phyloP scores from a whole-genome alignment of 306 rosid genomes.

The Elaeagnus macrophylla region DNA sequence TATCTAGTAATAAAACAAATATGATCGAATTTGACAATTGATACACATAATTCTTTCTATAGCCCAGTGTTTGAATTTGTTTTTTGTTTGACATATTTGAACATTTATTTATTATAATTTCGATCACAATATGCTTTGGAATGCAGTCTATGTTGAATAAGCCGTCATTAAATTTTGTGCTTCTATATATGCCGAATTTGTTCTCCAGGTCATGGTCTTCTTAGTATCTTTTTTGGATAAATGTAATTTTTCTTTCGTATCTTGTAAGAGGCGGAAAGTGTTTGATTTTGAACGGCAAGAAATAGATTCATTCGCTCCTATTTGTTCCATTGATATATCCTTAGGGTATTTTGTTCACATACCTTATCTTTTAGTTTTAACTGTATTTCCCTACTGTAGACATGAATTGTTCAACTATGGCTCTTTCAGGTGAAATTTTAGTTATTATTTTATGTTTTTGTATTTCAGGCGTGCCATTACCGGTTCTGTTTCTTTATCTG shows the following conservation, averaged over 20 bases:
- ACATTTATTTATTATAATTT: no score
- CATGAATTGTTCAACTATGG: slow-evolving; percentile 1
- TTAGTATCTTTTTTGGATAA: slow-evolving; percentile 19
- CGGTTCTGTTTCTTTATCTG: slow-evolving; percentile 27
- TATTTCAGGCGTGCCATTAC: slow-evolving; percentile 23
- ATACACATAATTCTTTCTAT: no score
- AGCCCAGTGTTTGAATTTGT: no score
- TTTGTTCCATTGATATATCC: slow-evolving; percentile 12
- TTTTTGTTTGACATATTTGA: no score
- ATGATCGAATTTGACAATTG: no score
- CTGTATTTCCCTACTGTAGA: not conserved
- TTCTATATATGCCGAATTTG: no score
- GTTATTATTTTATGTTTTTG: not conserved
- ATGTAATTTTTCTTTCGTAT: not conserved
- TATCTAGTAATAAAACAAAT: no score
- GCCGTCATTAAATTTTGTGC: no score
- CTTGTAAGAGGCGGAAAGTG: slow-evolving; percentile 26
- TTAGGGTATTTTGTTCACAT: slow-evolving; percentile 15
- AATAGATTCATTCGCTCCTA: slow-evolving; percentile 12
- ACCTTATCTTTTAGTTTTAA: not conserved
- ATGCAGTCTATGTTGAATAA: not conserved
- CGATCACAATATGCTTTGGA: no score
- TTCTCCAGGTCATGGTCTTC: slow-evolving; percentile 25
- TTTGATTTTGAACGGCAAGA: slow-evolving; percentile 20
- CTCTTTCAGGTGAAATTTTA: not conserved